Conservation (phyloP, 495 filamentous ascomycete genomes). For the Xylaria castorea region DNA sequence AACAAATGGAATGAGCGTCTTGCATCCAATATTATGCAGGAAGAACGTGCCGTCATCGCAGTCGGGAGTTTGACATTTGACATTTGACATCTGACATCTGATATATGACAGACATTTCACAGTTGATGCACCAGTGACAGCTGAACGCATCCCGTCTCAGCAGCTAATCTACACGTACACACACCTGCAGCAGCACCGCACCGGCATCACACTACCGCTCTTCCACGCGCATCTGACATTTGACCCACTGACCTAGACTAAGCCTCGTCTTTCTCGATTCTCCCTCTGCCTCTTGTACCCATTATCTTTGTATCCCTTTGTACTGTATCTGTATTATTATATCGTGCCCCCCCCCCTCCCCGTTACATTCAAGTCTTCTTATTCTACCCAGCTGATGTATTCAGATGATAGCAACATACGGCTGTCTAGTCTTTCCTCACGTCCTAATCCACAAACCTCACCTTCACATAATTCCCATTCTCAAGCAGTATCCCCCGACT, state of each 20-base stretch:
- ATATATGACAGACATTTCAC: background rate
- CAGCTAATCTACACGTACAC: background rate
- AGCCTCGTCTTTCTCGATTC: conserved; percentile 6
- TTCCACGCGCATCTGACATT: conserved; percentile 12
- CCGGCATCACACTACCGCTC: conserved; percentile 8
- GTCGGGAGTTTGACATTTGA: no score
- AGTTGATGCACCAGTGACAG: background rate
- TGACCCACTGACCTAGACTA: conserved; percentile 16
- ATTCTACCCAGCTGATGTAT: conserved; percentile 19
- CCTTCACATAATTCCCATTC: background rate
- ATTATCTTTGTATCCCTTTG: conserved; percentile 1
- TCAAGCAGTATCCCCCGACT: background rate
- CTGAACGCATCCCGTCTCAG: background rate
- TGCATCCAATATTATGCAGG: background rate
- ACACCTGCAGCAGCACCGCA: background rate
- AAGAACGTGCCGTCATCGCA: background rate
- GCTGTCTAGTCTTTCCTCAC: conserved; percentile 11
- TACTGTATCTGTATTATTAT: conserved; percentile 15
- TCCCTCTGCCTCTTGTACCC: background rate
- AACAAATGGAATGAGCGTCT: background rate
- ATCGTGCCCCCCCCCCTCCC: conserved; percentile 10
- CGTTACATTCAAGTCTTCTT: background rate
- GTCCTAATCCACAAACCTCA: conserved; percentile 2
- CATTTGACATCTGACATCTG: conserved; percentile 18
- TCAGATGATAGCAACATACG: conserved; percentile 14